Conservation (phyloP, 352 stramenopile genomes). For the Globisporangium takayamanum region DNA sequence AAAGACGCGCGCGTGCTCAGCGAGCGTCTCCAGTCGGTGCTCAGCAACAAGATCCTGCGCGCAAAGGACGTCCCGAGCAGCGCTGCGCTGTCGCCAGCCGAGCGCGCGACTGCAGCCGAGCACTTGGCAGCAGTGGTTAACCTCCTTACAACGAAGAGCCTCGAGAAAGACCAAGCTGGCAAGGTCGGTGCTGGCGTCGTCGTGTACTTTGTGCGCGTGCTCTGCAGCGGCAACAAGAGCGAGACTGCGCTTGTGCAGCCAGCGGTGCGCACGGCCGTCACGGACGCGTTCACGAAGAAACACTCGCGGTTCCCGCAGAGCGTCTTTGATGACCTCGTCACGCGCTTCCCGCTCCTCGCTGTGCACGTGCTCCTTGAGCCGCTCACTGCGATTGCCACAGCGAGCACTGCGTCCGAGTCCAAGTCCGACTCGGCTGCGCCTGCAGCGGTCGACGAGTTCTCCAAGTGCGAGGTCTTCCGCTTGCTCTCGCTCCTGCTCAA, state of each 20-base stretch:
- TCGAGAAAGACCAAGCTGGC: conserved; percentile 59
- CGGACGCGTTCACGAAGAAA: conserved; percentile 79
- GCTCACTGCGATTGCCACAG: conserved; percentile 40
- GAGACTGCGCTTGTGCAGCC: conserved; percentile 12
- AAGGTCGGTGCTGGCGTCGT: conserved; percentile 54
- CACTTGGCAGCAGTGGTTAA: conserved; percentile 32
- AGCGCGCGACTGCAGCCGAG: conserved; percentile 14
- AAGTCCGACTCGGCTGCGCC: conserved; percentile 17
- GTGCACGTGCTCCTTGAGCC: conserved; percentile 50
- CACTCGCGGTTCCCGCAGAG: conserved; percentile 66
- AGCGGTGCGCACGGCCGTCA: conserved; percentile 25
- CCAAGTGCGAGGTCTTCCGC: conserved; percentile 70
- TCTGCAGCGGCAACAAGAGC: conserved; percentile 18
- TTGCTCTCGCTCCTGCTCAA: conserved; percentile 60
- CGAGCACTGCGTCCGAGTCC: conserved; percentile 4
- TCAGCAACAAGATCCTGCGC: conserved; percentile 62
- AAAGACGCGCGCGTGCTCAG: conserved; percentile 66
- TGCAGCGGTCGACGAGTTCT: conserved; percentile 61
- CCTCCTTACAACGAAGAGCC: conserved; percentile 34
- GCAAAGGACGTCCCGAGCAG: conserved; percentile 40
- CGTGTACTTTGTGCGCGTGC: conserved; percentile 54
- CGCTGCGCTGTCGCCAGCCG: conserved; percentile 3
- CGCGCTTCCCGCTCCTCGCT: conserved; percentile 40
- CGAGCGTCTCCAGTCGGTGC: conserved; percentile 60
- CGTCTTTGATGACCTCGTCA: conserved; percentile 63